Conservation (phyloP, 2,329 filamentous ascomycete species). For the Macroventuria anomochaeta region DNA sequence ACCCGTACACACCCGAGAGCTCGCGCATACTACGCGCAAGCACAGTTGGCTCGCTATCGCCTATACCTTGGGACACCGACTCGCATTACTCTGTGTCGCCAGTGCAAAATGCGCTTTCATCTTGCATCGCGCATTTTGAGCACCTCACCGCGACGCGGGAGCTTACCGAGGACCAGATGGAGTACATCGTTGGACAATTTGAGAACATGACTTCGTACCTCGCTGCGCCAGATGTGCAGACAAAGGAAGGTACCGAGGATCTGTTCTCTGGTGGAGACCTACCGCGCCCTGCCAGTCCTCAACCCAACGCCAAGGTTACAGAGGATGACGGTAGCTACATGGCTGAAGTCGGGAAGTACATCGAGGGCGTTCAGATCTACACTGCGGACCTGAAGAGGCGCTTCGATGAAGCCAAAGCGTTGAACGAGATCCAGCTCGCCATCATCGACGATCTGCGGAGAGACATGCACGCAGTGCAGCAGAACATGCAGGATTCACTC, state of each 20-base stretch:
- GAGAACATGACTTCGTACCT: slow-evolving; percentile 43
- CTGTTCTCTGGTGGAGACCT: slow-evolving; percentile 24
- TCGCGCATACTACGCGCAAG: slow-evolving; percentile 29
- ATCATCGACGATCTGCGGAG: slow-evolving; percentile 39
- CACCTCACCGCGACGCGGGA: slow-evolving; percentile 38
- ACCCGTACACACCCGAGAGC: slow-evolving; percentile 45
- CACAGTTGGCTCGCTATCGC: slow-evolving; percentile 25
- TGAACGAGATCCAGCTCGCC: slow-evolving; percentile 43
- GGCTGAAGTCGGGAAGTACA: slow-evolving; percentile 34
- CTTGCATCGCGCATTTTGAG: slow-evolving; percentile 42
- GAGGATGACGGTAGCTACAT: slow-evolving; percentile 31
- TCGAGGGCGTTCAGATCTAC: slow-evolving; percentile 35
- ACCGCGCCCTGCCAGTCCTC: slow-evolving; percentile 7
- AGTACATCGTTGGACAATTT: slow-evolving; percentile 42
- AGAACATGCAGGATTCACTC: slow-evolving; percentile 21
- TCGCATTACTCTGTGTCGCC: slow-evolving; percentile 31
- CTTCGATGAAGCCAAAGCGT: slow-evolving; percentile 42
- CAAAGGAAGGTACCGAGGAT: slow-evolving; percentile 27
- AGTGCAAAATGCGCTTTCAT: slow-evolving; percentile 40
- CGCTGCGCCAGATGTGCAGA: slow-evolving; percentile 35
- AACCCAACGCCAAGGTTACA: not conserved
- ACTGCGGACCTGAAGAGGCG: slow-evolving; percentile 37
- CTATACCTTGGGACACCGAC: slow-evolving; percentile 35
- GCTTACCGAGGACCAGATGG: slow-evolving; percentile 44
- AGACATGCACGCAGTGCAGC: slow-evolving; percentile 28